Evolutionary conservation across 352 stramenopile genomes (phyloP).

Genomic region (Blastocystis sp.): DNA sequence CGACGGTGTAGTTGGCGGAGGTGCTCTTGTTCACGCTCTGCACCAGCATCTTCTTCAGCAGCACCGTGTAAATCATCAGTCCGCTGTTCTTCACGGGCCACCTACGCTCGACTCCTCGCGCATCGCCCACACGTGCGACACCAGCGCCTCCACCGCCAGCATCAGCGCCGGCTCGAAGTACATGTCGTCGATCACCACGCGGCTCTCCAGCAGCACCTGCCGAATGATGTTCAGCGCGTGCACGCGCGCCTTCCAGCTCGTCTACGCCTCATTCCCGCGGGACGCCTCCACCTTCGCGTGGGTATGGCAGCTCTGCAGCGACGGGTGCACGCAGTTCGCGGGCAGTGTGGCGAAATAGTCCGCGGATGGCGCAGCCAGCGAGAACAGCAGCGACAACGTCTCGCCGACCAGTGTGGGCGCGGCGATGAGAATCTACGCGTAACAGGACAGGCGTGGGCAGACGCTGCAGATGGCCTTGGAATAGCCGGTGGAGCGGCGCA

Average conservation of each 20-base stretch:
- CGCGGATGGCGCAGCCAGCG: conserved; percentile 11
- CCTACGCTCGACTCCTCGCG: neutral
- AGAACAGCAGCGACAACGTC: conserved; percentile 7
- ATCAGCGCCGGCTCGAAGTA: conserved; percentile 44
- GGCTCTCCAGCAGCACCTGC: conserved; percentile 44
- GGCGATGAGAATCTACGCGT: conserved; percentile 16
- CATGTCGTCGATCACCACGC: conserved; percentile 41
- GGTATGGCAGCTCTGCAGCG: neutral
- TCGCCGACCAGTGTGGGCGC: conserved; percentile 6
- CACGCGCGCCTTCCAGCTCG: conserved; percentile 42
- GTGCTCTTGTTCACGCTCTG: conserved; percentile 39
- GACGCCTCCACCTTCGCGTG: neutral
- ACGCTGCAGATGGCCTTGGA: conserved; percentile 48
- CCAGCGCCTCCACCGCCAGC: conserved; percentile 37
- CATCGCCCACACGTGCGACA: conserved; percentile 7
- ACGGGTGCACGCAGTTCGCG: conserved; percentile 32
- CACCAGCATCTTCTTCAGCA: conserved; percentile 49
- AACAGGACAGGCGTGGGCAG: neutral
- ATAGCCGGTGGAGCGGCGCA: conserved; percentile 57
- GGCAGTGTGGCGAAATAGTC: conserved; percentile 63
- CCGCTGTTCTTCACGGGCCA: conserved; percentile 63
- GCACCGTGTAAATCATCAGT: conserved; percentile 55
- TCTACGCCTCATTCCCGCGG: neutral
- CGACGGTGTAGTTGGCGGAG: neutral
- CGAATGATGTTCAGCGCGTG: conserved; percentile 66